These are phyloP conservation scores for Hirsutella rhossiliensis DNA, from an alignment of 2,329 filamentous ascomycete species.

Conservation along the genomic window DNA sequence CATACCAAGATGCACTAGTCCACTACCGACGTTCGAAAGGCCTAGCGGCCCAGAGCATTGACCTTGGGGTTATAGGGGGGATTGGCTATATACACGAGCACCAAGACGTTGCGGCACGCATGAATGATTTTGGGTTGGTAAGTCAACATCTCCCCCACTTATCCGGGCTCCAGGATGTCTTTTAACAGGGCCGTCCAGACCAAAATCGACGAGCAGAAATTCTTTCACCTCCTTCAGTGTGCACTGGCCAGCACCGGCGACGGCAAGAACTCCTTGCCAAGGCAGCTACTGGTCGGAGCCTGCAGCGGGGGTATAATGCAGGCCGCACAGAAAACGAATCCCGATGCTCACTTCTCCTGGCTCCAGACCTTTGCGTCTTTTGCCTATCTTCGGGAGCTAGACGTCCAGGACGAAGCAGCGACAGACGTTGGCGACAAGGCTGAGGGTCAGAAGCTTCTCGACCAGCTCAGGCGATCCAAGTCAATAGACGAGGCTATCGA, in stretches of 20 bases:
- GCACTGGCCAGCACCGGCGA: constrained; percentile 1
- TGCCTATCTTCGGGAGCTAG: background rate
- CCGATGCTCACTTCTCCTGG: background rate
- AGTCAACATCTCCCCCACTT: background rate
- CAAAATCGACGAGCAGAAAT: background rate
- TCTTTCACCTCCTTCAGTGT: background rate
- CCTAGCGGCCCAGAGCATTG: background rate
- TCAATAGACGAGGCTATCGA: background rate
- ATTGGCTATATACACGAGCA: background rate
- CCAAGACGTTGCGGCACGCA: background rate
- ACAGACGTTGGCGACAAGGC: background rate
- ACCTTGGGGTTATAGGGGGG: background rate
- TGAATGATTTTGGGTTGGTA: background rate
- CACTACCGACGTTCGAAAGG: background rate
- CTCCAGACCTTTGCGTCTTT: background rate
- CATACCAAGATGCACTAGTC: constrained; percentile 3
- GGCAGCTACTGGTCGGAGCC: background rate
- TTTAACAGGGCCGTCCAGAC: background rate
- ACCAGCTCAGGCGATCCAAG: background rate
- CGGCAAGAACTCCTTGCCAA: background rate
- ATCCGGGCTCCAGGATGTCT: background rate
- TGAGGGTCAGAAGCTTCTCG: background rate
- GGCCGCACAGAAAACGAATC: background rate
- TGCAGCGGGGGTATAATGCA: background rate
- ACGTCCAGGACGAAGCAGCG: background rate